These are phyloP conservation scores for Lichtheimia hyalospora DNA, from an alignment of 371 early-diverging fungal species.

Conservation along the genomic window DNA sequence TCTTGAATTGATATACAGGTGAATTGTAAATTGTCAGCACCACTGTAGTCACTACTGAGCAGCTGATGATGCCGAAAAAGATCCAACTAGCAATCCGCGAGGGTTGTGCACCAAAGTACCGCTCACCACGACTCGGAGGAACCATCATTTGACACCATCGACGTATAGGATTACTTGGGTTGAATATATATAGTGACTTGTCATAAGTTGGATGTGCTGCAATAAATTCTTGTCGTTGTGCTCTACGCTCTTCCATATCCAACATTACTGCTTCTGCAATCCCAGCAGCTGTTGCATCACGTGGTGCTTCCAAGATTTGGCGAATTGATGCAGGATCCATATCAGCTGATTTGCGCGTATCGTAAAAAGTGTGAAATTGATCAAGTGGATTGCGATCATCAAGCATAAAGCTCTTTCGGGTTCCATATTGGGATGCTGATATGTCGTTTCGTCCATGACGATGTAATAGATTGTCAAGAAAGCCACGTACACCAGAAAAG, in stretches of 20 bases:
- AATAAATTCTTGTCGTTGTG: conserved; percentile 55
- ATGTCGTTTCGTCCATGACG: not conserved
- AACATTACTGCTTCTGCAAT: conserved; percentile 29
- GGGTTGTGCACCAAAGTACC: conserved; percentile 52
- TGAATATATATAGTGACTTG: conserved; percentile 58
- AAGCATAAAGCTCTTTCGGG: conserved; percentile 13
- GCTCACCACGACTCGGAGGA: conserved; percentile 52
- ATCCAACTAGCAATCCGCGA: conserved; percentile 36
- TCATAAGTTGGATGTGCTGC: conserved; percentile 64
- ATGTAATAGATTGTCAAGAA: conserved; percentile 1
- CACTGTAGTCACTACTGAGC: conserved; percentile 53
- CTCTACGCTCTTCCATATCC: conserved; percentile 47
- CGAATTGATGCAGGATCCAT: conserved; percentile 1
- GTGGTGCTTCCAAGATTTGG: not conserved
- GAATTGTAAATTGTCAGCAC: conserved; percentile 56
- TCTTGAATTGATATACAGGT: conserved; percentile 53
- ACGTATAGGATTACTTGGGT: conserved; percentile 50
- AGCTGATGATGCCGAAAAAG: conserved; percentile 46
- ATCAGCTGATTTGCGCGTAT: conserved; percentile 5
- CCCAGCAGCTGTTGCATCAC: conserved; percentile 22
- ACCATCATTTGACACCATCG: conserved; percentile 60
- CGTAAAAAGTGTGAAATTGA: conserved; percentile 18
- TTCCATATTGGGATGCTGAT: not conserved
- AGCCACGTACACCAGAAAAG: conserved; percentile 4
- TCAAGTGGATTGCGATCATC: conserved; percentile 11